A percentile compares a stretch with the other conserved stretches of the same genome.
These are phyloP conservation scores for Colletotrichum sp. DNA, from an alignment of 2,329 filamentous ascomycete genomes.

Conservation along the genomic window DNA sequence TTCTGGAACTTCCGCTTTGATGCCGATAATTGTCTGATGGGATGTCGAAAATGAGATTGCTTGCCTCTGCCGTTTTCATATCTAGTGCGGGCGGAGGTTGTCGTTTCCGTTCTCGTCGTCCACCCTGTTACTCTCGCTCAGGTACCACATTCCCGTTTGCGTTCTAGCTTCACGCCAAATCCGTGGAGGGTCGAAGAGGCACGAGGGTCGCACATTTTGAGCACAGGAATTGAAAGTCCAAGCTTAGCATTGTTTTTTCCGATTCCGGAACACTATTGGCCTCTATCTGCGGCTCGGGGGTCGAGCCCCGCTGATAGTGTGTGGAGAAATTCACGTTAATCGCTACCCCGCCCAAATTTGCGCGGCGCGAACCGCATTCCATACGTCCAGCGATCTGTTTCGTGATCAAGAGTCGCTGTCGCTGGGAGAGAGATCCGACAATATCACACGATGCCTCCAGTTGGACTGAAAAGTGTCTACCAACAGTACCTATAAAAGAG, in stretches of 20 bases:
- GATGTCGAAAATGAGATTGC: not conserved
- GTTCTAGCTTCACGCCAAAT: not conserved
- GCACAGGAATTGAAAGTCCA: not conserved
- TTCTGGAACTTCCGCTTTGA: not conserved
- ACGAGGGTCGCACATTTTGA: not conserved
- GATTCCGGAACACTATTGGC: not conserved
- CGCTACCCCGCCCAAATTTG: not conserved
- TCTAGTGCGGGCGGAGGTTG: not conserved
- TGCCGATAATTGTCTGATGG: not conserved
- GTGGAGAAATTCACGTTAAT: not conserved
- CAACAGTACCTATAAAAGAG: conserved; percentile 45
- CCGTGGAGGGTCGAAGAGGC: too few species aligned
- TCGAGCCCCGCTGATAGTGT: not conserved
- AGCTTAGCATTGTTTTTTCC: not conserved
- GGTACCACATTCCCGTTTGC: not conserved
- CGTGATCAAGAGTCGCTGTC: not conserved
- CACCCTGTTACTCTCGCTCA: not conserved
- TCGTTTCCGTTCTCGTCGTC: not conserved
- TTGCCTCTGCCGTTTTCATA: not conserved
- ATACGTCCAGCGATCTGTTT: not conserved
- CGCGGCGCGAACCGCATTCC: not conserved
- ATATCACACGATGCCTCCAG: not conserved
- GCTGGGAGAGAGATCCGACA: accelerated
- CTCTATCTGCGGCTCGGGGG: not conserved
- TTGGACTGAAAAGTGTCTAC: conserved; percentile 31